These are phyloP conservation scores for Diospyros lotus DNA, from an alignment of 148 eudicot species.

Conservation along the genomic window DNA sequence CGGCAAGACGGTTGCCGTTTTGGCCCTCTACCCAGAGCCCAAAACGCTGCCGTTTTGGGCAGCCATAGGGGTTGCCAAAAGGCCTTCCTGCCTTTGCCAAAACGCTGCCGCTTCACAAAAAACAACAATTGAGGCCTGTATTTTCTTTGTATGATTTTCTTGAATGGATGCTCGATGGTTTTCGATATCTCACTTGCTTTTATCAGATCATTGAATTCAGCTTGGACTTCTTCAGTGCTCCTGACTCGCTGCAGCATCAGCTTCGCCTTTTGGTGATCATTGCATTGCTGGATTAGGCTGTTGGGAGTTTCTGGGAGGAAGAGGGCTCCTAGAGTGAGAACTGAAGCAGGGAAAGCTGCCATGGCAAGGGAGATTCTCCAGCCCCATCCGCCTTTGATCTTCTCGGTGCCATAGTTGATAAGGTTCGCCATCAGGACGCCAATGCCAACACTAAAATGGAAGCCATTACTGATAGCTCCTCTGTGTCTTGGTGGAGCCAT, in stretches of 20 bases:
- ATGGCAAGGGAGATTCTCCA: conserved; percentile 39
- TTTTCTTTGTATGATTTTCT: conserved; percentile 9
- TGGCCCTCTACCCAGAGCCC: too few relatives aligned
- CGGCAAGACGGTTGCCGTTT: too few relatives aligned
- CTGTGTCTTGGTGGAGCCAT: conserved; percentile 38
- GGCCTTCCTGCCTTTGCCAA: too few relatives aligned
- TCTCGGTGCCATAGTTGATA: conserved; percentile 35
- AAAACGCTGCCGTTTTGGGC: too few relatives aligned
- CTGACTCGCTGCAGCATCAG: conserved; percentile 26
- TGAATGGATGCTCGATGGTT: conserved; percentile 12
- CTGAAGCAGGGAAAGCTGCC: conserved; percentile 31
- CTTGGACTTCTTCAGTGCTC: conserved; percentile 27
- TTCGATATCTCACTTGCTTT: conserved; percentile 24
- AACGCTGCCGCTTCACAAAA: too few relatives aligned
- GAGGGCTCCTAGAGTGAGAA: conserved; percentile 27
- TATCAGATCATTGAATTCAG: conserved; percentile 31
- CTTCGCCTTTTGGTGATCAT: conserved; percentile 16
- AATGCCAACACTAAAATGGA: conserved; percentile 13
- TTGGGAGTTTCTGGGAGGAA: conserved; percentile 47
- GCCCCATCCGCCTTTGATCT: conserved; percentile 42
- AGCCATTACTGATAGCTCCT: conserved; percentile 28
- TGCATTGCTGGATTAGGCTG: conserved; percentile 28
- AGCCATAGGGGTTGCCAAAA: too few relatives aligned
- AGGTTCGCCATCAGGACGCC: conserved; percentile 12
- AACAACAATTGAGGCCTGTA: conserved; percentile 47